phyloP scores from a whole-genome alignment of 1,284 basidiomycete genomes.

The Leccinum cinnamomeum region DNA sequence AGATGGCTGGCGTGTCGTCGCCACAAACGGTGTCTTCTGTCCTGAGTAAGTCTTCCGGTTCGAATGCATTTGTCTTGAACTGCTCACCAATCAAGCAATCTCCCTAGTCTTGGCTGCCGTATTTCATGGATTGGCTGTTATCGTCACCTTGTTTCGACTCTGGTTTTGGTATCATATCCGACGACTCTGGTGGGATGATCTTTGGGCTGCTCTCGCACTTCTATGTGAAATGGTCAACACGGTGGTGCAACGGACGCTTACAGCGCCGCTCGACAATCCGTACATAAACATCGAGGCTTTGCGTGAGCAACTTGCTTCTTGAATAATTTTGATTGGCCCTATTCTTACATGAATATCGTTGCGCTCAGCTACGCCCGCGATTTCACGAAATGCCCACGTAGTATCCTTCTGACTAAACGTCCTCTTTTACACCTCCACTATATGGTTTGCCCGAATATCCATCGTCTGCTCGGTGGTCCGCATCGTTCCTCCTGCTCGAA shows the following conservation, averaged over 20 bases:
- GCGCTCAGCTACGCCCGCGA: slow-evolving; percentile 12
- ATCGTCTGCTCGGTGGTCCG: slow-evolving; percentile 30
- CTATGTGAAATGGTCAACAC: slow-evolving; percentile 14
- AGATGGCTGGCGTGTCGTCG: slow-evolving; percentile 10
- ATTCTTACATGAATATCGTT: too few species aligned
- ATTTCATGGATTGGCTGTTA: slow-evolving; percentile 22
- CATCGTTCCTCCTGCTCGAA: slow-evolving; percentile 24
- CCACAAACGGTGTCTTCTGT: slow-evolving; percentile 17
- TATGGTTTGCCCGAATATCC: slow-evolving; percentile 36
- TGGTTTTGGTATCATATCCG: slow-evolving; percentile 26
- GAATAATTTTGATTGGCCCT: background rate
- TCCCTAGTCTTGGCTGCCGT: slow-evolving; percentile 20
- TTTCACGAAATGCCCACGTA: slow-evolving; percentile 23
- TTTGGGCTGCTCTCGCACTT: slow-evolving; percentile 28
- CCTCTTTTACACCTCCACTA: slow-evolving; percentile 23
- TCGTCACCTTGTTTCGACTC: slow-evolving; percentile 29
- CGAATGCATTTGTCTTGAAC: background rate
- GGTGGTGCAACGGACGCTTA: slow-evolving; percentile 14
- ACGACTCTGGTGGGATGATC: slow-evolving; percentile 33
- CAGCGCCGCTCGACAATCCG: slow-evolving; percentile 20
- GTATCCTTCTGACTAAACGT: slow-evolving; percentile 23
- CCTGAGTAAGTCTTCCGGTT: slow-evolving; percentile 16
- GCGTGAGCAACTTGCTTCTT: slow-evolving; percentile 13
- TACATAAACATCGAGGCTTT: slow-evolving; percentile 10
- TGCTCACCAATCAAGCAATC: slow-evolving; percentile 1